phyloP scores from a whole-genome alignment of 768 basidiomycete species.

The Imleria badia region DNA sequence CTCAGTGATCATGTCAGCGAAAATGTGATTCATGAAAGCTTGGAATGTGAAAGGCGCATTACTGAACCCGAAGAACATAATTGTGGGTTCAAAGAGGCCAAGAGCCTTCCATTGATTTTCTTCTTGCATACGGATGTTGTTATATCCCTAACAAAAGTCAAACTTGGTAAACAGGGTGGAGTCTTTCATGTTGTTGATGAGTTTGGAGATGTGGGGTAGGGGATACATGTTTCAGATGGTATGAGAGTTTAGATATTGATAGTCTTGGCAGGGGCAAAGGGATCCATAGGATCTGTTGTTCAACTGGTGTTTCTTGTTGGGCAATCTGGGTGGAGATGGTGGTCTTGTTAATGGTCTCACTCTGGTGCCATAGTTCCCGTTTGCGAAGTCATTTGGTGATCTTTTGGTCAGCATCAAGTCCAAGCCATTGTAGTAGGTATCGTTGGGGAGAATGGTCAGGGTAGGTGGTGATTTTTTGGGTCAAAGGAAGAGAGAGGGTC shows the following conservation, averaged over 20 bases:
- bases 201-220: neutral
- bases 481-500: too few species aligned
- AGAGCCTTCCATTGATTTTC: neutral
- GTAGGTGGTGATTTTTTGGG: too few species aligned
- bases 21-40: neutral
- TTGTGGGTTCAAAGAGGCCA: neutral
- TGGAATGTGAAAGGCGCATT: neutral
- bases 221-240: neutral
- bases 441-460: too few species aligned
- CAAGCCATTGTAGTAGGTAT: too few species aligned
- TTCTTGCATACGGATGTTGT: neutral
- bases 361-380: too few species aligned
- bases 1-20: neutral
- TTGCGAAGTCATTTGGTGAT: too few species aligned
- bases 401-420: too few species aligned
- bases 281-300: too few species aligned
- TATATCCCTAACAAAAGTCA: neutral
- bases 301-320: too few species aligned
- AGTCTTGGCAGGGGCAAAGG: neutral
- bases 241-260: neutral
- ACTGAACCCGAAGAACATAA: neutral
- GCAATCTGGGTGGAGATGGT: too few species aligned
- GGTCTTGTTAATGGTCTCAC: too few species aligned
- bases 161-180: neutral
- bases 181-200: neutral